Evolutionary conservation across 768 basidiomycete genomes (phyloP), one percentile per base, ranked within the genome.

Genomic region (Austroboletus eburneus): DNA sequence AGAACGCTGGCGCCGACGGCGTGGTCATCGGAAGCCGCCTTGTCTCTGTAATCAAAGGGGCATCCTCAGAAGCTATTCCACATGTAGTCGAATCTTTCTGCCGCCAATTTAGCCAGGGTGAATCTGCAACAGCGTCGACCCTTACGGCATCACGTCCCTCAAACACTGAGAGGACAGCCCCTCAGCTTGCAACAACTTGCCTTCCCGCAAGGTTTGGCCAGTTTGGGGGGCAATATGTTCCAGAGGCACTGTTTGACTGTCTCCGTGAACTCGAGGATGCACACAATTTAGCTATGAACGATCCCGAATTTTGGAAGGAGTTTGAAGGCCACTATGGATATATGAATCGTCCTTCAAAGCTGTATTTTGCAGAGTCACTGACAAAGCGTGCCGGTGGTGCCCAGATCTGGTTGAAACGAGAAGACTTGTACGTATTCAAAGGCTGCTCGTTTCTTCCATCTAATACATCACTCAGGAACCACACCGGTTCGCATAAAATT

Each of bases 401-500:
- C 10, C 89, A 81, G 47, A 96, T 99, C 56, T 99, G 96, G 96
- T 71, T 99, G 58, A 99, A 99, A 75, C 82, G 93, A 38, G 95
- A 94, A 69, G 92, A 95, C 57, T 61, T 95, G 86, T 87, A 52
- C 52, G 85, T 64, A 20, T 17, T 21, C 20, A 33, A 43, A 18
- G 41, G 18, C 17, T 37, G 18, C 39, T 22, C 18, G 17, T 23
- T 13, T 35, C 5, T 22, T 9, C 45, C 6, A 18, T 20, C 37
- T 45, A 38, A 67, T 34, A 17, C 7, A 17, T n/a, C 35, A 13
- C 42, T 27, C 48, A 91, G 88, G 49, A 99, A 99, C 65, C 95
- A 98, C 64, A 98, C 96, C 0, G 96, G 96, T 14, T 97, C 94
- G 9, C 96, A 99, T 69, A 99, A 98, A 69, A 98, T 99, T 62